Percentiles rank a stretch among this genome's conserved stretches.
phyloP scores from a whole-genome alignment of 352 stramenopile species.

The Globisporangium splendens region DNA sequence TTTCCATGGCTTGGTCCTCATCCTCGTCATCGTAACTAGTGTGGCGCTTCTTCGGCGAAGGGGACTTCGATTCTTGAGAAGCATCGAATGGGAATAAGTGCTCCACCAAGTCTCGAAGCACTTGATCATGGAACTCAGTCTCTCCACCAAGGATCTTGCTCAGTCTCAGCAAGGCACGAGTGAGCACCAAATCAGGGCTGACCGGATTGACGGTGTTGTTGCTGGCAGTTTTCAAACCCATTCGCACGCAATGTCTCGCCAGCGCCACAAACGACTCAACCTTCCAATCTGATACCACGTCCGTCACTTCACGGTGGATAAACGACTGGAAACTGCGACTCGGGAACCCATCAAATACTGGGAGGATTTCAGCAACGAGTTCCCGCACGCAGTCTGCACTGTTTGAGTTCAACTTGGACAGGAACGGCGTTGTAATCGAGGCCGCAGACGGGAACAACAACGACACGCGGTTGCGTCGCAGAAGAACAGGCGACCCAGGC shows the following conservation, averaged over 20 bases:
- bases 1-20: slow-evolving; percentile 34
- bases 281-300: slow-evolving; percentile 56
- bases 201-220: slow-evolving; percentile 12
- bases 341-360: slow-evolving; percentile 60
- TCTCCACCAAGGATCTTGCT: slow-evolving; percentile 56
- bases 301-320: slow-evolving; percentile 55
- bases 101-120: slow-evolving; percentile 55
- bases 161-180: slow-evolving; percentile 47
- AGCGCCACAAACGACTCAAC: slow-evolving; percentile 67
- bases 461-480: slow-evolving; percentile 67
- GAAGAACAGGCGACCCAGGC: slow-evolving; percentile 54
- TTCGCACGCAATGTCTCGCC: slow-evolving; percentile 56
- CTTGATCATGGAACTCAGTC: slow-evolving; percentile 41
- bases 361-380: slow-evolving; percentile 50
- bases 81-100: slow-evolving; percentile 52
- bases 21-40: slow-evolving; percentile 22
- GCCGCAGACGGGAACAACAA: slow-evolving; percentile 55
- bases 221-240: slow-evolving; percentile 23
- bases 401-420: slow-evolving; percentile 27
- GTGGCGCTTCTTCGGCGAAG: slow-evolving; percentile 18
- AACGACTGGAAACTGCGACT: slow-evolving; percentile 57
- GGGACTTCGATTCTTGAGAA: slow-evolving; percentile 22
- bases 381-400: slow-evolving; percentile 45
- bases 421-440: slow-evolving; percentile 46
- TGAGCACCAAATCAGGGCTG: slow-evolving; percentile 43